Conservation (phyloP, 2,329 filamentous ascomycete genomes). For the Teratosphaeria viscida region DNA sequence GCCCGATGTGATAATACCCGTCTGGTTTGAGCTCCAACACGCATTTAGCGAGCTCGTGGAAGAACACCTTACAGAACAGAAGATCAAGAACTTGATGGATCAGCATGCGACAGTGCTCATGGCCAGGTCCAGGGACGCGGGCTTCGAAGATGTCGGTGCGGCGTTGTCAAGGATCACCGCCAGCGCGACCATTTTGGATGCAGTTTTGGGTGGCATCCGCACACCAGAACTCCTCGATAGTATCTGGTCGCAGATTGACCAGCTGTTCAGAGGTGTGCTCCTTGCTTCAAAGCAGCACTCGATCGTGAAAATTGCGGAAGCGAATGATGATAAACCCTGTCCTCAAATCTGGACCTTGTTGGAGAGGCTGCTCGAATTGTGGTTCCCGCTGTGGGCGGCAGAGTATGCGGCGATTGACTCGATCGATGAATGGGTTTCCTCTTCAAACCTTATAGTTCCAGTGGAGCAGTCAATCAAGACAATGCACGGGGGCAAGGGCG, state of each 20-base stretch:
- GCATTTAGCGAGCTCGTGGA: constrained; percentile 14
- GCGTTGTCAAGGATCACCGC: not conserved
- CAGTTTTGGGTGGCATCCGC: not conserved
- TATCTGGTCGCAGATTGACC: not conserved
- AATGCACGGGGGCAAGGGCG: not conserved
- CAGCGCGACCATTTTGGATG: not conserved
- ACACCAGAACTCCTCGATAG: not conserved
- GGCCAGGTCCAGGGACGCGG: not conserved
- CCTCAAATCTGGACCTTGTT: constrained; percentile 11
- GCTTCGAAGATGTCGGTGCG: constrained; percentile 1
- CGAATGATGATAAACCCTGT: not conserved
- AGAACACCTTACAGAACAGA: constrained; percentile 7
- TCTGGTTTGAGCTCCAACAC: constrained; percentile 15
- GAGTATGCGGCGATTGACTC: constrained; percentile 1
- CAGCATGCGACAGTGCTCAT: not conserved
- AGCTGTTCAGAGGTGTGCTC: not conserved
- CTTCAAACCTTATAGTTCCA: not conserved
- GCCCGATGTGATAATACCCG: not conserved
- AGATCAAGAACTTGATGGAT: constrained; percentile 10
- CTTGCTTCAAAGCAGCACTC: not conserved
- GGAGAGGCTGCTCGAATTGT: constrained; percentile 9
- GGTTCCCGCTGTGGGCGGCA: constrained; percentile 11
- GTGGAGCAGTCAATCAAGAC: not conserved
- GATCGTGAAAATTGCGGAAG: not conserved
- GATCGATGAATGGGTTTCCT: not conserved